These are phyloP conservation scores for Bipolaris victoriae DNA, from an alignment of 2,329 filamentous ascomycete genomes.

Conservation along the genomic window DNA sequence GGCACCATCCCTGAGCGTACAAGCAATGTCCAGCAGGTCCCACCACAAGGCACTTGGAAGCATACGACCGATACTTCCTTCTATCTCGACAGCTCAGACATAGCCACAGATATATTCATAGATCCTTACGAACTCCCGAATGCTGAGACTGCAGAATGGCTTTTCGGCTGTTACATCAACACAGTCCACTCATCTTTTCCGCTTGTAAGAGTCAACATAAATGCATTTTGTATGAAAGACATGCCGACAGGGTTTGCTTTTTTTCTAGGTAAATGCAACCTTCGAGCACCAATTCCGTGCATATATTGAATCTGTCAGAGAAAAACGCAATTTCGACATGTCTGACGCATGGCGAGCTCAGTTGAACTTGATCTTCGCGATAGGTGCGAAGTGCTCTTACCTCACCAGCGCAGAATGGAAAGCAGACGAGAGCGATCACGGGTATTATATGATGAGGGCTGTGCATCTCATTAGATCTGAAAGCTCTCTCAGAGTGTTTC, in stretches of 20 bases:
- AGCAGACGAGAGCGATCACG: not conserved
- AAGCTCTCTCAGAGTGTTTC: no score
- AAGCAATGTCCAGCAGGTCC: not conserved
- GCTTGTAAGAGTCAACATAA: not conserved
- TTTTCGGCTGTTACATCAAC: not conserved
- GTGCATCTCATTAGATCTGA: not conserved
- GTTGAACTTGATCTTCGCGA: not conserved
- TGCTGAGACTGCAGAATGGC: not conserved
- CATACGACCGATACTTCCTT: not conserved
- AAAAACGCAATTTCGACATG: not conserved
- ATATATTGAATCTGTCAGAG: not conserved
- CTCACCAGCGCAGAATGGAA: not conserved
- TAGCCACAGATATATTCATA: not conserved
- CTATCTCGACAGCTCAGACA: not conserved
- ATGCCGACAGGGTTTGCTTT: no score
- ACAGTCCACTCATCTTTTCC: not conserved
- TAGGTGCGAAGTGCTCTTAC: not conserved
- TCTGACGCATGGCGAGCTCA: not conserved
- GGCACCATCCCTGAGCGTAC: not conserved
- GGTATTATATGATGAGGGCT: not conserved
- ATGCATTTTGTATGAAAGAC: no score
- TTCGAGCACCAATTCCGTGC: not conserved
- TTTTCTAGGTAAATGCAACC: no score
- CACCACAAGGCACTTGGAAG: not conserved
- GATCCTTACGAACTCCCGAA: not conserved